Percentiles rank a stretch among this genome's conserved stretches.
Conservation (phyloP, 495 filamentous ascomycete species). For the Rusavskia elegans region DNA sequence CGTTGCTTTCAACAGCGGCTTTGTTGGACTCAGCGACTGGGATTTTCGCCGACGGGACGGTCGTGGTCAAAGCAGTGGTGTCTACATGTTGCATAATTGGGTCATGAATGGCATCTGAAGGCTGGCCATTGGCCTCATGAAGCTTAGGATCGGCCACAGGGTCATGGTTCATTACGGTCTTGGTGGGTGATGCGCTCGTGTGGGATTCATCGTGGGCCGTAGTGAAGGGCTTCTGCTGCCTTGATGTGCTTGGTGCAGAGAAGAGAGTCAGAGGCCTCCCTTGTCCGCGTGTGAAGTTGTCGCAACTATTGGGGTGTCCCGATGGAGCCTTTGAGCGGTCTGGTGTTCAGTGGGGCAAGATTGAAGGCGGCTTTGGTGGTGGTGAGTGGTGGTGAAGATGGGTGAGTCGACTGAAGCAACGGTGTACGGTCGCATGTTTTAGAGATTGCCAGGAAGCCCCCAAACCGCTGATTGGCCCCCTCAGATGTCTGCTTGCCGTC, state of each 20-base stretch:
- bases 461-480: background rate
- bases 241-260: background rate
- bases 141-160: background rate
- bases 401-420: background rate
- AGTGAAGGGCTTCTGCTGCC: background rate
- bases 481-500: background rate
- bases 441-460: background rate
- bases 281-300: background rate
- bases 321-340: background rate
- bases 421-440: background rate
- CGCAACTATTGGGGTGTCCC: background rate
- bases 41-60: background rate
- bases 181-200: background rate
- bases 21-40: background rate
- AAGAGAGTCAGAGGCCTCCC: background rate
- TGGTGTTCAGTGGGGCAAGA: background rate
- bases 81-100: background rate
- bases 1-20: background rate
- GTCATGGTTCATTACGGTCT: constrained; percentile 2
- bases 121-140: background rate
- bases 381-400: background rate
- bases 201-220: constrained; percentile 2
- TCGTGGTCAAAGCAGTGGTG: background rate
- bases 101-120: background rate
- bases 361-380: background rate